phyloP scores from a whole-genome alignment of 345 rosid genomes.

The Populus pruinosa region DNA sequence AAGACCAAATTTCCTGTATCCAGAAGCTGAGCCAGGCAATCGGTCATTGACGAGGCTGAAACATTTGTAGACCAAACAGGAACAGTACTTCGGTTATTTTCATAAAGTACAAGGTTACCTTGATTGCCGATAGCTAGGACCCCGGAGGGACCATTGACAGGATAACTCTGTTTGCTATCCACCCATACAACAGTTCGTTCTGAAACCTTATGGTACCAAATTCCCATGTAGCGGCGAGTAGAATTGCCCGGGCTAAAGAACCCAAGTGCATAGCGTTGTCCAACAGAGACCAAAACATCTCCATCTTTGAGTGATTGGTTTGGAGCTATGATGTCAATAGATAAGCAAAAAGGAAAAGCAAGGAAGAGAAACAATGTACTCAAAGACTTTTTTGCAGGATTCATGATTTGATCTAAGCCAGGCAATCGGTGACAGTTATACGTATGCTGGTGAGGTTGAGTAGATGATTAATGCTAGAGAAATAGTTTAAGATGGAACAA shows the following conservation, averaged over 20 bases:
- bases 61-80: slow-evolving; percentile 6
- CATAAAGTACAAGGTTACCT: slow-evolving; percentile 7
- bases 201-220: slow-evolving; percentile 10
- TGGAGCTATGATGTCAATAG: slow-evolving; percentile 1
- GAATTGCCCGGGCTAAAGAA: slow-evolving; percentile 17
- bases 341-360: background rate
- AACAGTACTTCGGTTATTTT: background rate
- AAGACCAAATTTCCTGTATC: slow-evolving; percentile 33
- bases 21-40: slow-evolving; percentile 18
- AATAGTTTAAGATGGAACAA: no score
- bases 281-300: background rate
- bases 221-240: slow-evolving; percentile 9
- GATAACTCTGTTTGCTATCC: slow-evolving; percentile 14
- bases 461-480: background rate
- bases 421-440: no score
- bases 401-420: background rate
- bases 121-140: background rate
- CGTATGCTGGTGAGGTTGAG: background rate
- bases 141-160: slow-evolving; percentile 8
- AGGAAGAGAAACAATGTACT: background rate
- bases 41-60: background rate
- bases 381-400: background rate
- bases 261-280: background rate
- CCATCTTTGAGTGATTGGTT: background rate
- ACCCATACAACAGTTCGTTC: slow-evolving; percentile 14